phyloP scores from a whole-genome alignment of 352 stramenopile species.

The Pythium vanterpoolii region DNA sequence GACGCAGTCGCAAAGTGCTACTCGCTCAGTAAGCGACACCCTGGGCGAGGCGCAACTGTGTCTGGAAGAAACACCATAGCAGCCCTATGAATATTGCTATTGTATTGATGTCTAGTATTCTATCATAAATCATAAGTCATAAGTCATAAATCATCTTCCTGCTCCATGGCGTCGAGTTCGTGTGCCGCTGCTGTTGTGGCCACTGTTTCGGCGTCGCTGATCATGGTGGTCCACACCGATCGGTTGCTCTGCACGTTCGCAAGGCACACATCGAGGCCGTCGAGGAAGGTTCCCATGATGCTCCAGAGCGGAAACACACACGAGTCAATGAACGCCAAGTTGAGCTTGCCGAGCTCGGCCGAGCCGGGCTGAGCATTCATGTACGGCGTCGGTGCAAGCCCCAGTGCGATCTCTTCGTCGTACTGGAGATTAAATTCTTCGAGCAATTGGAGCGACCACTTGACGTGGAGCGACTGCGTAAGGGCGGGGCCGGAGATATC shows the following conservation, averaged over 20 bases:
- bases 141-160: slow-evolving; percentile 8
- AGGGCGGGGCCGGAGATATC: slow-evolving; percentile 78
- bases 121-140: slow-evolving; percentile 4
- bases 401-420: slow-evolving; percentile 59
- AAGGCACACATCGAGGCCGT: slow-evolving; percentile 53
- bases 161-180: slow-evolving; percentile 9
- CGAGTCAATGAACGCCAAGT: slow-evolving; percentile 81
- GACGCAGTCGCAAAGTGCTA: too few relatives aligned
- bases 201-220: slow-evolving; percentile 24
- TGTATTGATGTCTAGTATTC: too few relatives aligned
- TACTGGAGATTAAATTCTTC: slow-evolving; percentile 86
- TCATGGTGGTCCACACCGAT: slow-evolving; percentile 46
- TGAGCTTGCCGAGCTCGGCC: slow-evolving; percentile 65
- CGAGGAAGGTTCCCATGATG: slow-evolving; percentile 59
- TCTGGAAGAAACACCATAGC: too few relatives aligned
- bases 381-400: slow-evolving; percentile 66
- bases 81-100: too few relatives aligned
- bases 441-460: slow-evolving; percentile 63
- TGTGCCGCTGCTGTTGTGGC: neutral
- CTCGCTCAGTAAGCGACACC: too few relatives aligned
- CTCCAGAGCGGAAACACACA: slow-evolving; percentile 84
- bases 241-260: slow-evolving; percentile 69
- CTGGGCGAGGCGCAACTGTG: too few relatives aligned
- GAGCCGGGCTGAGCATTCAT: slow-evolving; percentile 68
- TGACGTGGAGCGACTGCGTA: slow-evolving; percentile 43